Percentiles rank a stretch among this genome's conserved stretches.
phyloP scores from a whole-genome alignment of 2,329 filamentous ascomycete species.

The Penicillium sumatraense region DNA sequence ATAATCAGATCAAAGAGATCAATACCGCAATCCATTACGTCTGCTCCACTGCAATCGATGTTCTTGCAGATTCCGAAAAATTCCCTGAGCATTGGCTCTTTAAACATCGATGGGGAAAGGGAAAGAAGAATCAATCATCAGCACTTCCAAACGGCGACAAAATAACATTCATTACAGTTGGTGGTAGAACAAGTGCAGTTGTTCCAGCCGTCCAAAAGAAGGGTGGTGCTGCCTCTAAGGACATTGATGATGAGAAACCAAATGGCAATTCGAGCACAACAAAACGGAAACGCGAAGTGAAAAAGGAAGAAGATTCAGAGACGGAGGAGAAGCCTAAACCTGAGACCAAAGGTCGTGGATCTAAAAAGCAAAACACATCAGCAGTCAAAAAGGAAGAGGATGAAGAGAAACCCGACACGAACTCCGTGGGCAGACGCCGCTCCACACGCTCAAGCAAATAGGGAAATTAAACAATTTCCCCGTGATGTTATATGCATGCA shows the following conservation, averaged over 20 bases:
- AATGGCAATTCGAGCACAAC: constrained; percentile 25
- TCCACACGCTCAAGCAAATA: constrained; percentile 36
- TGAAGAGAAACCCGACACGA: constrained; percentile 16
- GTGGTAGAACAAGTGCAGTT: constrained; percentile 87
- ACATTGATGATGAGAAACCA: constrained; percentile 42
- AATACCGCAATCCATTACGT: constrained; percentile 77
- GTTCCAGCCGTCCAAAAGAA: constrained; percentile 89
- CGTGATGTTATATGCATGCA: too few species aligned
- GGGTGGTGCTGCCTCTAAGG: constrained; percentile 62
- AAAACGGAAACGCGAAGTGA: constrained; percentile 40
- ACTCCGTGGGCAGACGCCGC: constrained; percentile 30
- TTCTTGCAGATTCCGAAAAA: constrained; percentile 77
- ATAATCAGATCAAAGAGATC: constrained; percentile 71
- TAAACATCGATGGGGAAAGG: constrained; percentile 86
- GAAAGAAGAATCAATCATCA: constrained; percentile 70
- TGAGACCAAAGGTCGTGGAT: constrained; percentile 30
- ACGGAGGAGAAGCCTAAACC: constrained; percentile 23
- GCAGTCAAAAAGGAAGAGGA: constrained; percentile 30
- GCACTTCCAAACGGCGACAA: constrained; percentile 82
- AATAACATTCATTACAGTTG: constrained; percentile 84
- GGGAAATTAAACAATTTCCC: too few species aligned
- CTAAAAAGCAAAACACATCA: constrained; percentile 27
- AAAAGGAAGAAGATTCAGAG: constrained; percentile 34
- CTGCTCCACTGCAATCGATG: constrained; percentile 76
- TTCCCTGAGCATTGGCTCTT: constrained; percentile 91